Evolutionary conservation across 2,329 filamentous ascomycete genomes (phyloP), one percentile per base, ranked within the genome.

Genomic region (Sarocladium brachiariae): DNA sequence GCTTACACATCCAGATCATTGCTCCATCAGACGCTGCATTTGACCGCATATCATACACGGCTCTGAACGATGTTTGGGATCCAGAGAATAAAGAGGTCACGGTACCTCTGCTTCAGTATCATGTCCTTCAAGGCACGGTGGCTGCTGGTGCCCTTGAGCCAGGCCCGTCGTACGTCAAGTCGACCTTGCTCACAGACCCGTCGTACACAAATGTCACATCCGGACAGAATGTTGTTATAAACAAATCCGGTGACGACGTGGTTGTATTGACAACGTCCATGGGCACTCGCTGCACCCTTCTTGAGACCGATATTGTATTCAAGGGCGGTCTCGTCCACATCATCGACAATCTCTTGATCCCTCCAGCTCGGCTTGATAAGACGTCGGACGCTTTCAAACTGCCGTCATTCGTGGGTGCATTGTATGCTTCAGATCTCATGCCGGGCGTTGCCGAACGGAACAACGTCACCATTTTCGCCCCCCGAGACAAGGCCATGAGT

Each of bases 391-490:
- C 77, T 6, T 63, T 82, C 35, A 64, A 63, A 37, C 61, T 65
- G 1, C 66, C 71, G 9, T 67, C 69, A 23, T 65, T 80, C 49
- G 55, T 68, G 16, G 65, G 65, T 11, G 60, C 54, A 7, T 58
- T 68, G 6, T 66, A 67, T 51, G 59, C 61, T 14, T 55, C 60
- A 8, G 51, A 59, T 1, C 52, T 69, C 16, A 63, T 70, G 60
- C 65, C 65, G 2, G 63, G 68, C 16, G 60, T 82, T 47, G 68
- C 75, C 53, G 59, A 63, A 11, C 60, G 65, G 7, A 59, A 64
- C 34, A 63, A 65, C 58, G 56, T 86, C 34, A 87, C 84, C 51
- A 71, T 87, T 54, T 86, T 87, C 55, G 81, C 77, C 1, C 83
- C 84, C 2, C 73, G 68, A 59, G 81, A 85, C 61, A 67, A 67